Base-by-base conservation (phyloP, 371 early-diverging fungal species). In the Saksenaea oblongispora region DNA sequence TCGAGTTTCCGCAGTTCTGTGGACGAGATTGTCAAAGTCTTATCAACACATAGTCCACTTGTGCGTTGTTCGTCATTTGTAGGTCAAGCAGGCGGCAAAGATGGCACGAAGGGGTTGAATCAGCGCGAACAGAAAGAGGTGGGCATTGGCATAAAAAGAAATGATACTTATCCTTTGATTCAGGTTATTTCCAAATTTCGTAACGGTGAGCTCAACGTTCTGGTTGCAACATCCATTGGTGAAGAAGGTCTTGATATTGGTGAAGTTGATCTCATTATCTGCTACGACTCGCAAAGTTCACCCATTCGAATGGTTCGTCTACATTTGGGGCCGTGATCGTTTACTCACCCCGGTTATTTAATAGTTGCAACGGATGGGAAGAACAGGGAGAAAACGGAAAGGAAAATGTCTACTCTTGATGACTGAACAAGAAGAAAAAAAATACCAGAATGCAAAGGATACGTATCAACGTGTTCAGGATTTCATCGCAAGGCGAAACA, bases 171-270 rank as follows among this genome's bases (percentile, higher is more conserved):
- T 1, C 41, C 35, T 56, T 54, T 17, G 26, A 22, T 28, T 0
- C 44, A 66, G 77, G 66, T 73, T 9, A 65, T 79, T 28, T 65
- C 68, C 13, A 82, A 86, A 28, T 95, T 96, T 63, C 86, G 89
- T 56, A 54, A 64, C 1, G 94, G 95, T 27, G 76, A 80, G 24
- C 82, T 86, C 58, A 98, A 98, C 70, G 89, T 93, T 2, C 76
- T 98, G 0, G 95, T 97, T 0, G 88, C 94, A 3, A 96, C 98
- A 0, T 93, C 89, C 18, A 95, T 98, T 58, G 98, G 97, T 44
- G 98, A 98, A 78, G 98, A 98, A 80, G 98, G 98, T 1, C 75
- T 98, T 26, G 98, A 98, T 73, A 98, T 98, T 77, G 98, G 97
- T 60, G 96, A 98, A 62, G 92, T 98, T 1, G 97, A 98, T 67